Base-by-base conservation (phyloP, 2,329 filamentous ascomycete species). In the Calcarisporium arbuscula region DNA sequence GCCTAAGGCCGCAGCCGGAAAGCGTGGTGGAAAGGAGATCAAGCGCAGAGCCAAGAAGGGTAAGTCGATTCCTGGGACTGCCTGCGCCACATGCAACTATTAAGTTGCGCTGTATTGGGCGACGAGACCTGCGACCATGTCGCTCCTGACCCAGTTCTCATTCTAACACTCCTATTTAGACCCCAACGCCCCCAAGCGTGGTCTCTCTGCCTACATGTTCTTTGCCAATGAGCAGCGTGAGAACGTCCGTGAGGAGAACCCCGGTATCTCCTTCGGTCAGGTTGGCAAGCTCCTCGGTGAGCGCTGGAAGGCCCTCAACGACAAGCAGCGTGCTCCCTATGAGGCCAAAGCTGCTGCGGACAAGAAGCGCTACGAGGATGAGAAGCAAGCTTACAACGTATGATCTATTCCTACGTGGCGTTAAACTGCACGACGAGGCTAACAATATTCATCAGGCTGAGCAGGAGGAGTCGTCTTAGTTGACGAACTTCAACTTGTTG, bases 191-290 rank as follows among this genome's bases (percentile, higher is more conserved):
- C 92, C 92, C 64, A 98, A 96, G 88, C 88, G 92, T 68, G 92
- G 90, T 73, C 86, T 98, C 32, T 96, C 92, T 35, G 92, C 92
- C 46, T 98, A 98, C 80, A 98, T 98, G 92, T 96, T 96, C 83
- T 98, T 96, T 64, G 92, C 92, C 79, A 96, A 96, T 60, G 92
- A 96, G 70, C 87, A 95, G 71, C 89, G 92, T 53, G 90, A 96
- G 61, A 94, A 92, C 65, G 92, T 98, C 52, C 87, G 92, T 54
- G 88, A 95, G 62, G 90, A 96, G 68, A 96, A 96, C 77, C 90
- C 90, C 25, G 90, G 89, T 54, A 95, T 96, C 70, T 83, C 84
- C 52, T 98, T 98, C 68, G 92, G 87, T 82, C 89, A 96, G 67
- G 90, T 98, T 56, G 92, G 92, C 70, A 96, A 96, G 79, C 76